Evolutionary conservation across 75 land plant genomes (phyloP), one percentile per base, ranked within the genome.

Genomic region (Pinus taeda): DNA sequence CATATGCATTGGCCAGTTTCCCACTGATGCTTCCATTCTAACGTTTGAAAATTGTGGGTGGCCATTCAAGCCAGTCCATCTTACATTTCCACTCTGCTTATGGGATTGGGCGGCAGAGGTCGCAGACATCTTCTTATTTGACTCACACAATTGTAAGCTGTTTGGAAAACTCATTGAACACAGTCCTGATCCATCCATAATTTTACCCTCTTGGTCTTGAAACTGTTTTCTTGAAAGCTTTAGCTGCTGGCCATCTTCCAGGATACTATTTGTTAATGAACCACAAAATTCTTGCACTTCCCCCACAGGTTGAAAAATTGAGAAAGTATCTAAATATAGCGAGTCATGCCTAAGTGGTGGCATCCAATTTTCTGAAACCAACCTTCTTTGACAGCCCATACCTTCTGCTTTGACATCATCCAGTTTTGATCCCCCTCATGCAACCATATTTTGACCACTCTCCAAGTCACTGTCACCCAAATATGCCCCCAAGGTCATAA

Each of bases 141-240:
- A 26, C 1, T 92, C 90, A 6, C 37, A 22, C 80, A 75, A 14
- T 24, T 75, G 69, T 0, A 88, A 82, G 22, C 85, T 76, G 57
- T 57, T 74, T 20, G 86, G 71, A 45, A 81, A 86, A 82, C 81
- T 72, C 24, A 79, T 24, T 49, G 53, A 49, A 12, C 53, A 49
- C 15, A 4, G 49, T 55, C 74, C 74, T 55, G 59, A 13, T 12
- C 9, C 57, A 56, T 56, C 33, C 29, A 49, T 8, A 24, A 73
- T 22, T 21, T 22, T 24, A 73, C 36, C 45, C 62, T 60, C 62
- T 22, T 73, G 57, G 5, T 55, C 36, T 3, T 22, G 74, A 73
- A 73, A 73, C 57, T 73, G 74, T 15, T 73, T 53, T 17, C 15
- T 56, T 3, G 33, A 9, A 29, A 56, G 22, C 53, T 56, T 73